A percentile compares a stretch with the other conserved stretches of the same genome.
These are phyloP conservation scores for Neurospora sp. DNA, from an alignment of 495 filamentous ascomycete species.

Conservation along the genomic window DNA sequence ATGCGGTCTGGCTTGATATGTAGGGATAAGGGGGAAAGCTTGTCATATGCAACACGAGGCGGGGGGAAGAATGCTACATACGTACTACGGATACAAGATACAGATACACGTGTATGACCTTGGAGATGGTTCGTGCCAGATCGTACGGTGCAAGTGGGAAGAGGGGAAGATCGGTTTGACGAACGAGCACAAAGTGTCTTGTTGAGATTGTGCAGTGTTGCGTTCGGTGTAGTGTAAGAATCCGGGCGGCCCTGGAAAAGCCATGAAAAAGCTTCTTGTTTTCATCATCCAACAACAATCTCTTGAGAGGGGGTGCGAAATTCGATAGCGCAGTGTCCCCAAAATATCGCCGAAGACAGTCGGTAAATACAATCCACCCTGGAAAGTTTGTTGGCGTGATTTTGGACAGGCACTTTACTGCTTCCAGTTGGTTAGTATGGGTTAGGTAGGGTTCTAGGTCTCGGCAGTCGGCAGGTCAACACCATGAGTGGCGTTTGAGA, in stretches of 20 bases:
- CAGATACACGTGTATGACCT: background rate
- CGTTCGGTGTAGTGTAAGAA: background rate
- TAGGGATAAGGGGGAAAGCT: background rate
- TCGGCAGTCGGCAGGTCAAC: too few relatives aligned
- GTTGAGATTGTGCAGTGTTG: background rate
- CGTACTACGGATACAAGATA: background rate
- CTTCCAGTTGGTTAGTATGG: too few relatives aligned
- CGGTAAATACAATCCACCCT: too few relatives aligned
- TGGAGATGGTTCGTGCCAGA: background rate
- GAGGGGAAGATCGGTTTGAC: background rate
- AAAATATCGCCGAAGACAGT: too few relatives aligned
- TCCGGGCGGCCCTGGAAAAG: background rate
- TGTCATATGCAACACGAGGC: background rate
- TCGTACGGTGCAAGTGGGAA: background rate
- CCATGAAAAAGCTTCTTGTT: background rate
- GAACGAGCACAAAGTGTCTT: background rate
- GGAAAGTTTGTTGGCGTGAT: too few relatives aligned
- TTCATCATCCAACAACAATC: background rate
- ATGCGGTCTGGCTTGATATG: background rate
- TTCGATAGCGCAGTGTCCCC: background rate
- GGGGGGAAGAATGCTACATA: background rate
- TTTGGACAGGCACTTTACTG: too few relatives aligned
- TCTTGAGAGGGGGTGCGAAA: background rate
- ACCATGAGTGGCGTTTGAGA: too few relatives aligned
- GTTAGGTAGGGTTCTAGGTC: too few relatives aligned